phyloP scores from a whole-genome alignment of 805 yeast species.

The Grigorovia humatica region DNA sequence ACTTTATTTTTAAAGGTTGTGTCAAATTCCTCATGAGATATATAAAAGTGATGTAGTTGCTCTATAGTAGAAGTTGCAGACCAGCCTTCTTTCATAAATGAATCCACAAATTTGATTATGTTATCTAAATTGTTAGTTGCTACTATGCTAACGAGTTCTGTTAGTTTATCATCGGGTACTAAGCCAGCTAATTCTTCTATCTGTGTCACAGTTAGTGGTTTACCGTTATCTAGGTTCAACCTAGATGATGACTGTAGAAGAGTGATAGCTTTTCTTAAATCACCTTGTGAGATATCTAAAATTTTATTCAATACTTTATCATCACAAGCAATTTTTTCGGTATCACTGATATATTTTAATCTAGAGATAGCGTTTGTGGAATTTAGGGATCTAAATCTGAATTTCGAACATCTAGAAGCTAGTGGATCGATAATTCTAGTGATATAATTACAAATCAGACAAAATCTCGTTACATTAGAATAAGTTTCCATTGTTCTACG shows the following conservation, averaged over 20 bases:
- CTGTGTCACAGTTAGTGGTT: conserved; percentile 34
- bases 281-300: conserved; percentile 73
- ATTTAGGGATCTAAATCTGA: conserved; percentile 75
- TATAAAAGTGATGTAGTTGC: conserved; percentile 61
- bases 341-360: conserved; percentile 46
- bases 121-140: conserved; percentile 24
- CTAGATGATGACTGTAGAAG: conserved; percentile 75
- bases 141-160: conserved; percentile 32
- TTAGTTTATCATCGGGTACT: conserved; percentile 43
- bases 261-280: conserved; percentile 87
- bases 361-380: conserved; percentile 59
- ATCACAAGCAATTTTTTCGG: conserved; percentile 35
- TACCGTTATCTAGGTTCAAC: conserved; percentile 31
- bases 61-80: conserved; percentile 61
- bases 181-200: conserved; percentile 72
- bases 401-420: conserved; percentile 93
- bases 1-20: conserved; percentile 53
- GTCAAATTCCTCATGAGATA: conserved; percentile 41
- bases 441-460: conserved; percentile 90
- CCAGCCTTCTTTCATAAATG: conserved; percentile 60
- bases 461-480: conserved; percentile 83
- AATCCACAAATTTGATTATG: conserved; percentile 37
- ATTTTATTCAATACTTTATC: conserved; percentile 51
- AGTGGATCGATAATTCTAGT: conserved; percentile 94
- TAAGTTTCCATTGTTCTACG: conserved; percentile 91